Evolutionary conservation across 106 monocot genomes (phyloP), one percentile per base, ranked within the genome.

Genomic region (Allium fistulosum): DNA sequence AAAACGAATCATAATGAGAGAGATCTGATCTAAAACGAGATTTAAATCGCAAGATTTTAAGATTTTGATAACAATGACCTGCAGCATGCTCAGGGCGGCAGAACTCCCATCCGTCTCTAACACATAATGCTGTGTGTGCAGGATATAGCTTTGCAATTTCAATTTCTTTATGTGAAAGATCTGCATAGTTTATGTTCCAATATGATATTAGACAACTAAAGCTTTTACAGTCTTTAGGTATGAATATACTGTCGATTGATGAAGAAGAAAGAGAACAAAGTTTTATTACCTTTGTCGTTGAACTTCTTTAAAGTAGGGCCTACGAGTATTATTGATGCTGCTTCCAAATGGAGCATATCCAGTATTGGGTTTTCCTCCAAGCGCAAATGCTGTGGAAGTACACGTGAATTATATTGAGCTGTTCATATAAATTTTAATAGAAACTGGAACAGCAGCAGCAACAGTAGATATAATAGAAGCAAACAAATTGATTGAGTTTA

Each of bases 261-360:
- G 37, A 37, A 37, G 37, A 22, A 22, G 22, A 22, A 22, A 22
- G 22, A 22, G 22, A 22, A 22, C 22, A 22, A 22, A 22, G n/a
- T 1, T 22, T 22, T 22, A 37, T 37, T 92, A 99, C 97, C 97
- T 82, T 81, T 74, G 64, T 99, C 84, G 72, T 99, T 99, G 58
- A 99, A 99, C 77, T 87, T 92, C 73, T 92, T 99, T 17, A 99
- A 70, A n/a, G 89, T 89, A 26, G 92, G 84, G 27, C 97, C 97
- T 71, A 90, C 80, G 27, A 99, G 81, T 66, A 92, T 75, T 80
- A 92, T 85, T 15, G 82, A 82, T 66, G 87, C 92, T 65, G 97
- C 97, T 76, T 99, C 92, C 56, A 92, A 58, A 58, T 99, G 97
- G 66, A 77, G 79, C 75, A 87, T 79, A 59, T 84, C 87, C 53